A percentile compares a stretch with the other conserved stretches of the same genome.
Evolutionary conservation across 2,329 filamentous ascomycete species (phyloP).

Genomic region (Fusarium solani-melongenae): DNA sequence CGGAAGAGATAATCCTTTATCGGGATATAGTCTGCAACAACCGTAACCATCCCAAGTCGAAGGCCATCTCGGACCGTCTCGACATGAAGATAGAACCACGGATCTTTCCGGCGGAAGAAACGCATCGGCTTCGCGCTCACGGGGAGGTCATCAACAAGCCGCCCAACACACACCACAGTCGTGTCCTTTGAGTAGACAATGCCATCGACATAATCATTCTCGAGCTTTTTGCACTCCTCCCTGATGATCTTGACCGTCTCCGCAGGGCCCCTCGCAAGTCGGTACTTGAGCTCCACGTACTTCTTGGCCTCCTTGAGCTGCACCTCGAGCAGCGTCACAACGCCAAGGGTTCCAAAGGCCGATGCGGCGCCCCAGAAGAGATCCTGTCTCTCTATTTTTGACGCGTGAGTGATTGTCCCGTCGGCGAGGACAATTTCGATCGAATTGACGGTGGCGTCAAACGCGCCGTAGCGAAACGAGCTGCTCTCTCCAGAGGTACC

Average conservation of each 20-base stretch:
- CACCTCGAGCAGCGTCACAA: constrained; percentile 72
- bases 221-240: constrained; percentile 51
- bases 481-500: constrained; percentile 75
- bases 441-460: constrained; percentile 69
- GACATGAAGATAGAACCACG: constrained; percentile 81
- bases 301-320: constrained; percentile 64
- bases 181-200: constrained; percentile 69
- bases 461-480: constrained; percentile 74
- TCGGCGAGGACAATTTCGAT: constrained; percentile 74
- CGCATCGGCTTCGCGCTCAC: constrained; percentile 47
- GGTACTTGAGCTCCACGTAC: constrained; percentile 70
- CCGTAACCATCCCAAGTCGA: constrained; percentile 27
- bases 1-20: constrained; percentile 76
- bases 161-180: constrained; percentile 71
- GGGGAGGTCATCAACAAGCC: constrained; percentile 61
- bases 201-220: constrained; percentile 74
- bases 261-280: constrained; percentile 54
- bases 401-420: constrained; percentile 66
- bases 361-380: constrained; percentile 74
- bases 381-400: constrained; percentile 64
- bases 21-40: constrained; percentile 65
- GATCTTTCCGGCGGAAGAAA: constrained; percentile 70
- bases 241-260: constrained; percentile 57
- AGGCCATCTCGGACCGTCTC: constrained; percentile 53
- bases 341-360: constrained; percentile 74